phyloP scores from a whole-genome alignment of 2,329 filamentous ascomycete genomes.

The Monosporascus sp. region DNA sequence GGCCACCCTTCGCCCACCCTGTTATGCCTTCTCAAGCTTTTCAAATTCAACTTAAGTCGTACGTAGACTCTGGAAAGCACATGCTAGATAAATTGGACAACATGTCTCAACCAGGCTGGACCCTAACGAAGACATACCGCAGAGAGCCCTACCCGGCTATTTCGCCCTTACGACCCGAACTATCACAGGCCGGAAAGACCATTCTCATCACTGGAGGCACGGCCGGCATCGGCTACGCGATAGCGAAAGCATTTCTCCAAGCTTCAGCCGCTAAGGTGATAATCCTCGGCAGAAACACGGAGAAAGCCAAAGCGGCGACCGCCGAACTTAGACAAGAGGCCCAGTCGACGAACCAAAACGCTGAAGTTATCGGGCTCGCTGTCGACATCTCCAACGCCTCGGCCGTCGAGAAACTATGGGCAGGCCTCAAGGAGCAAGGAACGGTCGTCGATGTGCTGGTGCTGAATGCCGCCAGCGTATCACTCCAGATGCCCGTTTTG shows the following conservation, averaged over 20 bases:
- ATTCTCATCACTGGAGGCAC: slow-evolving; percentile 65
- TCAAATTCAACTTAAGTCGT: too few species aligned
- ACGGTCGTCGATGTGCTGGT: slow-evolving; percentile 29
- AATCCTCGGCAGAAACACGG: slow-evolving; percentile 32
- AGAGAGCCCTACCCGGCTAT: slow-evolving; percentile 32
- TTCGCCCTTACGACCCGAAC: slow-evolving; percentile 28
- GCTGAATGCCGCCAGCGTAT: slow-evolving; percentile 23
- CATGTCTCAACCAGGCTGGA: not conserved
- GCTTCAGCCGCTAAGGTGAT: slow-evolving; percentile 34
- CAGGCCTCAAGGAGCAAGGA: slow-evolving; percentile 12
- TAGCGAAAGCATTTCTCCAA: slow-evolving; percentile 50
- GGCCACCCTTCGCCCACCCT: too few species aligned
- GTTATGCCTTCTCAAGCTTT: too few species aligned
- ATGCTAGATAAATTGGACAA: too few species aligned
- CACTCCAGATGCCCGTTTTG: slow-evolving; percentile 14
- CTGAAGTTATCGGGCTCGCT: slow-evolving; percentile 11
- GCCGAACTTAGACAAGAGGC: slow-evolving; percentile 12
- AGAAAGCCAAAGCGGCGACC: slow-evolving; percentile 25
- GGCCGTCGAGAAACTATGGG: slow-evolving; percentile 28
- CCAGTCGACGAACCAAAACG: not conserved
- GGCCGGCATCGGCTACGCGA: slow-evolving; percentile 59
- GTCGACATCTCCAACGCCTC: slow-evolving; percentile 20
- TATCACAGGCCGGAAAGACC: slow-evolving; percentile 39
- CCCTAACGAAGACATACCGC: slow-evolving; percentile 28
- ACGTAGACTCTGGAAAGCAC: too few species aligned